Base-by-base conservation (phyloP, 2,329 filamentous ascomycete genomes). In the Coniella vitis region DNA sequence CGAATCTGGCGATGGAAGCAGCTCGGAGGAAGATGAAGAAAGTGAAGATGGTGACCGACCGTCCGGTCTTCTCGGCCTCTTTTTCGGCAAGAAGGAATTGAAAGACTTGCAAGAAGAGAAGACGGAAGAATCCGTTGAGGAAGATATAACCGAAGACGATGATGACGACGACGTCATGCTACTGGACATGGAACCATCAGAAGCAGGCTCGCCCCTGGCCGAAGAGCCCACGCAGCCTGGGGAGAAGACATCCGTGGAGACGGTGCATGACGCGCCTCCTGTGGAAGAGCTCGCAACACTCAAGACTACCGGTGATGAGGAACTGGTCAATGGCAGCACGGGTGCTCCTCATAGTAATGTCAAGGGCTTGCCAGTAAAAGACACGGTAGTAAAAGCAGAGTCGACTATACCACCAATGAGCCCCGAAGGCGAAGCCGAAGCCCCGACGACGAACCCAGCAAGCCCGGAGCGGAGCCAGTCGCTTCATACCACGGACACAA, bases 71-170 rank as follows among this genome's bases (percentile, higher is more conserved):
- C 61, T 83, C 1, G 78, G 78, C 0, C 64, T 82, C 25, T 69
- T 83, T 19, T 83, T 83, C 54, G 75, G 71, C 36, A 80, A 79
- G 57, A 73, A 74, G 1, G 79, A 83, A 52, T 56, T 82, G 36
- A 70, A 76, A 53, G 68, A 74, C 52, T 67, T 83, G 41, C 69
- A 76, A 45, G 61, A 69, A 4, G 66, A 74, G 35, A 63, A 64
- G 25, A 57, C 49, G 13, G 55, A 46, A 1, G 58, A 60, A 1
- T 49, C 57, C 14, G 47, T 58, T 16, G 58, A 62, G 25, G 25
- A 58, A 58, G 25, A 45, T 44, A 29, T 29, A 29, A 29, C 10
- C 25, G 25, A 29, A 5, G 25, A 29, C 25, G 49, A 52, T 1
- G 56, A 49, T 7, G 49, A 57, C 19, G 47, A 12, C 12, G 47